Conservation (phyloP, 2,329 filamentous ascomycete species). For the Akanthomyces lecanii region DNA sequence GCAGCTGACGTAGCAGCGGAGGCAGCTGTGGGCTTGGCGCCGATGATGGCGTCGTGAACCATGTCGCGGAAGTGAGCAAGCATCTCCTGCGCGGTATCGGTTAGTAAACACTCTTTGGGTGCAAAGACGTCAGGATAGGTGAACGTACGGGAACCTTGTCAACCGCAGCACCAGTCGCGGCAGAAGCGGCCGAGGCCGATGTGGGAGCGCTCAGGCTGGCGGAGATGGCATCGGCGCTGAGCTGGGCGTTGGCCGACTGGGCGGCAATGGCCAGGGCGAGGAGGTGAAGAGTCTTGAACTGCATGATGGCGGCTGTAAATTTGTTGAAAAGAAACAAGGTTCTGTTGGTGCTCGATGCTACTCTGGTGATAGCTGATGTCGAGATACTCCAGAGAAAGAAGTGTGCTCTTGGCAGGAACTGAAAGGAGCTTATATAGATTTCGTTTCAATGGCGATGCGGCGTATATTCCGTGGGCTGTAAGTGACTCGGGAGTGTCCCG, state of each 20-base stretch:
- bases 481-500: neutral
- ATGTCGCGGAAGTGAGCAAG: neutral
- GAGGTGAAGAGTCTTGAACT: slow-evolving; percentile 6
- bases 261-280: slow-evolving; percentile 7
- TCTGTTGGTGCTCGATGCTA: neutral
- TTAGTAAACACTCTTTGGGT: neutral
- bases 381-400: neutral
- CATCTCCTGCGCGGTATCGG: neutral
- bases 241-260: slow-evolving; percentile 6
- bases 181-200: neutral
- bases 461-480: neutral
- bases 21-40: neutral
- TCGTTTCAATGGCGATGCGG: neutral
- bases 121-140: too few species aligned
- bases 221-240: neutral
- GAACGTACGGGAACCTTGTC: too few species aligned
- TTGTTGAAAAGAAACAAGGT: neutral
- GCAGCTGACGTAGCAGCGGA: neutral
- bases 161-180: too few species aligned
- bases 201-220: neutral
- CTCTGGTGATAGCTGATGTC: neutral
- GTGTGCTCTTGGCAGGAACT: neutral
- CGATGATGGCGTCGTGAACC: neutral
- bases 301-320: neutral
- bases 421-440: slow-evolving; percentile 9